Evolutionary conservation across 257 asterid species (phyloP), one percentile per base, ranked within the genome.

Genomic region (Rauvolfia tetraphylla): DNA sequence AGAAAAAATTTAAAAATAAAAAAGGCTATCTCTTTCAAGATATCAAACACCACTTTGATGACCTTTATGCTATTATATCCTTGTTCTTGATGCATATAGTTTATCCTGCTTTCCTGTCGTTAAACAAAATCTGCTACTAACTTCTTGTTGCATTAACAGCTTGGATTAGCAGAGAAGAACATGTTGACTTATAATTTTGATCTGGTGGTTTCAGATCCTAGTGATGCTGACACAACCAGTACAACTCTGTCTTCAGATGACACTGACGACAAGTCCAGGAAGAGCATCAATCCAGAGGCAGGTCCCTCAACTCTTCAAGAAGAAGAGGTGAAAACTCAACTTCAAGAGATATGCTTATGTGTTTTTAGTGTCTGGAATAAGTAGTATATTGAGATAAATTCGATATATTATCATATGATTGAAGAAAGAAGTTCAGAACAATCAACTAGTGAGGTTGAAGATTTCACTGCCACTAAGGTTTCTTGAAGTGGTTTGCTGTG

Each of bases 141-240:
- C 76, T 79, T 38, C 27, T 83, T 83, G 61, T 82, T 83, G 54
- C 78, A 36, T 83, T 72, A 34, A 78, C 99, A 95, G 99, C 97
- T 95, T 80, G 99, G 99, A 81, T 85, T 95, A 63, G 97, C 91
- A 68, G 99, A 95, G 94, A 95, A 95, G 96, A 93, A 84, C 85
- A 84, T 95, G 31, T 76, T 95, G 81, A 91, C 77, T 83, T 90
- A 93, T 83, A 98, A 95, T 83, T 79, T 95, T 76, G 98, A 93
- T 83, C 80, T 84, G 84, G 92, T 87, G 71, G 86, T 83, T 72
- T 91, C 98, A 42, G 99, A 95, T 79, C 99, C 85, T 74, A 95
- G 99, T 76, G 99, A 93, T 87, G 95, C 92, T 79, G 93, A 91
- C 73, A 93, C 99, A 83, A 95, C 83, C 88, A 95, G 97, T 92